Base-by-base conservation (phyloP, 345 rosid genomes). In the Aquilaria malaccensis region DNA sequence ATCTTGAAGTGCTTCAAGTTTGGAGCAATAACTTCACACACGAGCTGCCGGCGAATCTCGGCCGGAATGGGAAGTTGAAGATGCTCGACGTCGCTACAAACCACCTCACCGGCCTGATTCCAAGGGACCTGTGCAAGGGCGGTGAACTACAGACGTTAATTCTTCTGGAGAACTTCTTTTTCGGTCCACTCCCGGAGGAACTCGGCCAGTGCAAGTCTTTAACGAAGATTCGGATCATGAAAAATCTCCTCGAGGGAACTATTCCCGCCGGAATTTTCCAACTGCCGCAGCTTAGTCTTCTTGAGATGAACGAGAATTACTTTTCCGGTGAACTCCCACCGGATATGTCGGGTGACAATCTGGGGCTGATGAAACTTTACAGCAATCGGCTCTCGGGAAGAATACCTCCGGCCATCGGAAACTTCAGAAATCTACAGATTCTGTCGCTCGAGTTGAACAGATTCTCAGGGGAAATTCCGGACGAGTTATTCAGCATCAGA, bases 11-110 rank as follows among this genome's bases (percentile, higher is more conserved):
- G 45, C 76, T 93, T 46, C 75, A 80, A 41, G 63, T 93, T 0
- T 93, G 97, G 97, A 83, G 66, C 46, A 93, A 93, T 80, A 83
- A 89, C 71, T 89, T 89, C 77, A 84, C 94, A 15, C 57, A 66
- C 56, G 74, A 70, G 53, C 59, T 93, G 30, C 98, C 98, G 1
- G 70, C 59, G 75, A 81, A 69, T 71, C 80, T 93, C 2, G 98
- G 98, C 33, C 72, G 80, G 50, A 93, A 77, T 64, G 88, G 89
- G 48, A 80, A 72, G 80, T 71, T 93, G 10, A 37, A 3, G 30
- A 30, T n/a, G 53, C 74, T 93, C 7, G 98, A 93, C 48, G 96
- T 85, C 4, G 64, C 96, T 10, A 4, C 37, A 0, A 93, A 93
- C 67, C 91, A 84, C 58, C 69, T 93, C 15, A 93, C 97, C 0